Evolutionary conservation across 2,329 filamentous ascomycete genomes (phyloP), one percentile per base, ranked within the genome.

Genomic region (Spiromastix sp.): DNA sequence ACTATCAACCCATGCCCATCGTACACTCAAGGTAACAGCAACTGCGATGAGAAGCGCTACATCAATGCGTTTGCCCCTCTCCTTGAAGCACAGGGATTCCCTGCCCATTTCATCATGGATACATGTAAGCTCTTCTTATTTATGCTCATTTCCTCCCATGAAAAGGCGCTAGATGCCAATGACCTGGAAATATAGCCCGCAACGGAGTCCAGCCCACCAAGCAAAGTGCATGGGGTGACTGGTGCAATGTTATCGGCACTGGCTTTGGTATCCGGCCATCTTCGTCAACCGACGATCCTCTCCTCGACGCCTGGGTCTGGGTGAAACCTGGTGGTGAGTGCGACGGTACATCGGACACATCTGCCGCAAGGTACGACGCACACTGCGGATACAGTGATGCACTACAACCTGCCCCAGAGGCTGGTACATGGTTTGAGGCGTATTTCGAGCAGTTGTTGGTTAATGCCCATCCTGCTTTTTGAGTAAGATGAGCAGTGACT

Each of bases 261-360:
- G 77, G 78, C 5, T 81, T 80, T 42, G 79, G 78, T 40, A 56
- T 58, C n/a, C 69, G 74, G n/a, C 76, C 77, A 2, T 71, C 71
- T 3, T 65, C 74, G n/a, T 62, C 72, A 50, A 81, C 77, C 6
- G 73, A 71, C 10, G 67, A 75, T 42, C 50, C 57, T 2, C 60
- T 77, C 12, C 63, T 71, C 21, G 79, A 82, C 52, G 75, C 77
- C 26, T 77, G 81, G 44, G 77, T 81, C 38, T 81, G 78, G 78
- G 63, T 81, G 46, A 82, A 81, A 68, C 78, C 78, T 4, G 78
- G 78, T 43, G 68, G 67, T 36, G 68, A 71, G 52, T 63, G 60
- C 37, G 68, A 71, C 39, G 67, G 67, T 37, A 70, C 67, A 22
- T 69, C 64, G 21, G 56, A 72, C 47, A 63, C 58, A 24, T 57